Base-by-base conservation (phyloP, 2,329 filamentous ascomycete species). In the Coleophoma crateriformis region DNA sequence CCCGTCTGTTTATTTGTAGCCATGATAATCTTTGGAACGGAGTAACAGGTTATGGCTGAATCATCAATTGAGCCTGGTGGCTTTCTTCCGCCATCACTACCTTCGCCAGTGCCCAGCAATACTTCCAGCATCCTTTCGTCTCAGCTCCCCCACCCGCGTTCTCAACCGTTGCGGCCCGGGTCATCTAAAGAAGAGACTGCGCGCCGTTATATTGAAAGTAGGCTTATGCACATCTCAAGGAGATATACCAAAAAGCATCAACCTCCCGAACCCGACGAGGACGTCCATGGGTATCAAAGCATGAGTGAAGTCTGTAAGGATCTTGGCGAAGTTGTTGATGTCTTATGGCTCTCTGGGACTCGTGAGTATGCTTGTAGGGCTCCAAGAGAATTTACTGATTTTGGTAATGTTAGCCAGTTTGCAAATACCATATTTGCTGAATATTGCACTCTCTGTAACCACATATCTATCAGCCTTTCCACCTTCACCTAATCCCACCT, bases 311-410 rank as follows among this genome's bases (percentile, higher is more conserved):
- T 89, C 6, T 88, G 81, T 54, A 78, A 71, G 50, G 90, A 96
- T 61, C 67, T 95, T 1, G 87, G 91, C 49, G 75, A 76, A 6
- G 65, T 96, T 12, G 70, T 95, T 14, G 86, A 95, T 65, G 78
- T 95, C 7, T 69, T 96, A 5, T 97, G 92, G 92, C 78, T 89
- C 19, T 89, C 85, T 32, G 89, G 87, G 10, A 96, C 91, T 19
- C 90, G 90, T 90, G 74, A 65, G 88, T 75, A 32, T 11, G 13
- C 35, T 17, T 32, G 7, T 45, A 10, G 17, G 5, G 11, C 13
- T 32, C 14, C 14, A 17, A 34, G 41, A 42, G 11, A 41, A 32
- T 43, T 7, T 22, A 33, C 20, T 50, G 35, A 43, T 46, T 34
- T 48, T 38, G 7, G 7, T 19, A 19, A n/a, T 34, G 47, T 15